Base-by-base conservation (phyloP, 345 rosid genomes). In the Arabidopsis suecica region DNA sequence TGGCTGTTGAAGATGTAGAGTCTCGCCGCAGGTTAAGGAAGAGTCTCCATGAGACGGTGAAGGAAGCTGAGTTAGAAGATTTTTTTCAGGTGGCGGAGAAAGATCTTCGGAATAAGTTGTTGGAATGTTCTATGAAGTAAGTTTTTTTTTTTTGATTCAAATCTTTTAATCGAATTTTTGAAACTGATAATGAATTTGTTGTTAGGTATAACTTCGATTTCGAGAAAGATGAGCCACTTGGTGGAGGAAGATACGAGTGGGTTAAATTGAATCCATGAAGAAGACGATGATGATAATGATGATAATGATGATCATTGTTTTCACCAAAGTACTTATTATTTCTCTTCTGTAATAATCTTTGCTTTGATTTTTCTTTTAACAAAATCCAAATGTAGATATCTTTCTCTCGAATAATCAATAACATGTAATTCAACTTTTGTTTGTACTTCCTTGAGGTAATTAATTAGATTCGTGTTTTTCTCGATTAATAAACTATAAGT, bases 171-270 rank as follows among this genome's bases (percentile, higher is more conserved):
- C 30, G 30, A 28, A 28, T 1, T 28, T 28, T 28, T 1, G 30
- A 28, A 28, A 28, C 2, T 28, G 7, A 20, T 3, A 37, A 9
- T 34, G 2, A 47, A 20, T 1, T 33, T 49, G 0, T 20, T 28
- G 49, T 6, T 22, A 77, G 80, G 72, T 77, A 71, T 58, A 77
- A 71, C 9, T 77, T 71, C 54, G 76, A 77, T 71, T 77, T 77
- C 61, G 80, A 63, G 76, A 77, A 65, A 65, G 80, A 71, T 13
- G 80, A 77, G 11, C 76, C 80, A 38, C 20, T 77, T 34, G 70
- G 57, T 48, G 80, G 72, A 56, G 80, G 76, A 56, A 20, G 76
- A 48, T 77, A 37, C 67, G 76, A 77, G 47, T 77, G 76, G 80
- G 72, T 71, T 7, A 70, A 77, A 65, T 30, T 77, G 40, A 64